A percentile compares a stretch with the other conserved stretches of the same genome.
Evolutionary conservation across 164 flowering plant species (phyloP).

Genomic region (Stephania yunnanensis): DNA sequence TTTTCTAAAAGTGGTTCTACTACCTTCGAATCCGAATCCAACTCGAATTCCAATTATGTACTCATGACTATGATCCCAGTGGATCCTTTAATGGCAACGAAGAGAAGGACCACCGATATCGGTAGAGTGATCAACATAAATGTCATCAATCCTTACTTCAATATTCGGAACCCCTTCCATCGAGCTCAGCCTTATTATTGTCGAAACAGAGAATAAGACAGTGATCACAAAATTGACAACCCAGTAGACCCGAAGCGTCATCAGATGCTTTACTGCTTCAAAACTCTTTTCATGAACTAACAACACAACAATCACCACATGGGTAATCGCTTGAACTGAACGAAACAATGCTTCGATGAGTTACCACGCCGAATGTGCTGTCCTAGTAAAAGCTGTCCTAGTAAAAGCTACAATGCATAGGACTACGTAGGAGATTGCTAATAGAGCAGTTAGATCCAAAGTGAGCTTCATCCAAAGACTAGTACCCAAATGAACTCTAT

Average conservation of each 20-base stretch:
- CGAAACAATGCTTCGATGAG: constrained; percentile 50
- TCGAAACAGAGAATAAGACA: constrained; percentile 42
- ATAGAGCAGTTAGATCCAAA: constrained; percentile 32
- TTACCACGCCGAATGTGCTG: constrained; percentile 34
- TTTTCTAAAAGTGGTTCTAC: constrained; percentile 35
- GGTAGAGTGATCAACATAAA: constrained; percentile 42
- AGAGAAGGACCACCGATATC: constrained; percentile 38
- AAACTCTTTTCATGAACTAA: constrained; percentile 74
- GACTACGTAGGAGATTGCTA: constrained; percentile 35
- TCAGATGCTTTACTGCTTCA: constrained; percentile 49
- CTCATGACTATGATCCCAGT: constrained; percentile 39
- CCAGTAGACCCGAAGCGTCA: constrained; percentile 74
- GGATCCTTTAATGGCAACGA: constrained; percentile 49
- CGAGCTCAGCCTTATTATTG: constrained; percentile 34
- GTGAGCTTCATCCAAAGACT: constrained; percentile 50
- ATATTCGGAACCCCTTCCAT: constrained; percentile 11
- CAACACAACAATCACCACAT: constrained; percentile 35
- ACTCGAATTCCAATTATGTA: constrained; percentile 19
- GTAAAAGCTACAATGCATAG: constrained; percentile 39
- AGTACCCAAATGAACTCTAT: constrained; percentile 21
- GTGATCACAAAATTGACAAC: constrained; percentile 31
- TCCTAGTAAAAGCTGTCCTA: constrained; percentile 26
- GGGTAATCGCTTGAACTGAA: constrained; percentile 53
- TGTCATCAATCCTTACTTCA: constrained; percentile 47
- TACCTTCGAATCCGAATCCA: constrained; percentile 23